Evolutionary conservation across 306 rosid genomes (phyloP).

Genomic region (Inga oerstediana): DNA sequence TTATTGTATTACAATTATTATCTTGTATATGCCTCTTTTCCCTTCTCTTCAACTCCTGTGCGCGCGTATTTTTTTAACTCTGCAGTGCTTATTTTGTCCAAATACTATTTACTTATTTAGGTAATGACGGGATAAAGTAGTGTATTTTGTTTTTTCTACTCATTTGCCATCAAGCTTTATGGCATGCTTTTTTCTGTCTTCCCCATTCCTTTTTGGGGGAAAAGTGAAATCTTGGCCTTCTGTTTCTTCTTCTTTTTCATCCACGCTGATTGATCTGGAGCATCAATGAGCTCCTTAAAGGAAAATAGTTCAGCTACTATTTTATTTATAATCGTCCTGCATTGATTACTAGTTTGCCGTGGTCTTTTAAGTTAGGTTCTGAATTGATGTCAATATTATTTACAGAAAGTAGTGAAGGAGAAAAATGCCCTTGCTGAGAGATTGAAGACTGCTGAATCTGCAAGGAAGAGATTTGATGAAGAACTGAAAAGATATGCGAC

Average conservation of each 20-base stretch:
- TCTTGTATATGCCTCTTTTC: too few species aligned
- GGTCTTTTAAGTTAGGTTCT: slow-evolving; percentile 13
- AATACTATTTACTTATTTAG: not conserved
- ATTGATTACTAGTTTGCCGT: slow-evolving; percentile 22
- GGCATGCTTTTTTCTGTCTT: not conserved
- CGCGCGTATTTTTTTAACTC: too few species aligned
- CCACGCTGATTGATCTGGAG: slow-evolving; percentile 14
- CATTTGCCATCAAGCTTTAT: not conserved
- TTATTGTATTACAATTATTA: too few species aligned
- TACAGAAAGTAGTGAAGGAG: slow-evolving; percentile 94
- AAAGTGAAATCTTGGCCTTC: not conserved
- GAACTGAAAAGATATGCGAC: slow-evolving; percentile 90
- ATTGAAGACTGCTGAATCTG: slow-evolving; percentile 93
- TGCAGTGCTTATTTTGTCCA: too few species aligned
- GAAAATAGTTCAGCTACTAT: slow-evolving; percentile 20
- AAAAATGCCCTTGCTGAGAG: slow-evolving; percentile 95
- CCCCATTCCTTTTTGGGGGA: too few species aligned
- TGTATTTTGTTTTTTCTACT: not conserved
- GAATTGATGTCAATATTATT: slow-evolving; percentile 33
- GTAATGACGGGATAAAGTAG: not conserved
- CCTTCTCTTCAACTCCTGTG: too few species aligned
- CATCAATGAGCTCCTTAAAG: slow-evolving; percentile 6
- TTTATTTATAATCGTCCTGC: slow-evolving; percentile 1
- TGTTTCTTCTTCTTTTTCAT: not conserved
- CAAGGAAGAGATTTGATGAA: slow-evolving; percentile 96